Evolutionary conservation across 257 asterid species (phyloP).

Genomic region (Jacaranda mimosifolia): DNA sequence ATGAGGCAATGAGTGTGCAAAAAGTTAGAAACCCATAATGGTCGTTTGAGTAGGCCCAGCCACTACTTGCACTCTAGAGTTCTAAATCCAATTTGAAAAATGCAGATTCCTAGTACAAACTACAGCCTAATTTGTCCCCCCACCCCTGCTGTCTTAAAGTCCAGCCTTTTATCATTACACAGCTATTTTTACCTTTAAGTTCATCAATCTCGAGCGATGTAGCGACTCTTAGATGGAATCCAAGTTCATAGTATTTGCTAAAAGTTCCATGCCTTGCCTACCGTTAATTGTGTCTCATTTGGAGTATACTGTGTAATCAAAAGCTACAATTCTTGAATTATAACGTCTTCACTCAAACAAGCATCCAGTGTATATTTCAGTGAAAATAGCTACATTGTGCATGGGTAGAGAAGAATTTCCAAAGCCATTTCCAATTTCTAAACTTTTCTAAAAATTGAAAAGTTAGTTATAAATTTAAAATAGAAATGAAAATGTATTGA

Average conservation of each 20-base stretch:
- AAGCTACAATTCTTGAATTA: too few relatives aligned
- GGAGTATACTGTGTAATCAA: too few relatives aligned
- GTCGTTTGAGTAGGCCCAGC: background rate
- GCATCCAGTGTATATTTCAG: too few relatives aligned
- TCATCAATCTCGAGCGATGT: background rate
- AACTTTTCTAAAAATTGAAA: too few relatives aligned
- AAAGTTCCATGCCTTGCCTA: background rate
- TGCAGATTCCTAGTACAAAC: background rate
- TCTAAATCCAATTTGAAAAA: background rate
- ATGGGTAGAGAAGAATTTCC: background rate
- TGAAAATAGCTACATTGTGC: background rate
- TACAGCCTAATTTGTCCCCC: background rate
- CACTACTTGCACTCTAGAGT: background rate
- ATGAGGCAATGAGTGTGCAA: conserved; percentile 12
- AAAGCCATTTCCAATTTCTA: too few relatives aligned
- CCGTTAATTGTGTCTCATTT: background rate
- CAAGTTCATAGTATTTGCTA: background rate
- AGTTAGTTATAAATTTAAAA: too few relatives aligned
- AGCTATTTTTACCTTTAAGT: background rate
- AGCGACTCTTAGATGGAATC: background rate
- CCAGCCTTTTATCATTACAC: background rate
- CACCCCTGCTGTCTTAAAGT: background rate
- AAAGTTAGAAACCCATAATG: background rate
- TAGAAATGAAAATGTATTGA: too few relatives aligned
- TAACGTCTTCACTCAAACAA: too few relatives aligned